These are phyloP conservation scores for Sugiyamaella grinbergsii DNA, from an alignment of 1,139 yeast genomes.

Conservation along the genomic window DNA sequence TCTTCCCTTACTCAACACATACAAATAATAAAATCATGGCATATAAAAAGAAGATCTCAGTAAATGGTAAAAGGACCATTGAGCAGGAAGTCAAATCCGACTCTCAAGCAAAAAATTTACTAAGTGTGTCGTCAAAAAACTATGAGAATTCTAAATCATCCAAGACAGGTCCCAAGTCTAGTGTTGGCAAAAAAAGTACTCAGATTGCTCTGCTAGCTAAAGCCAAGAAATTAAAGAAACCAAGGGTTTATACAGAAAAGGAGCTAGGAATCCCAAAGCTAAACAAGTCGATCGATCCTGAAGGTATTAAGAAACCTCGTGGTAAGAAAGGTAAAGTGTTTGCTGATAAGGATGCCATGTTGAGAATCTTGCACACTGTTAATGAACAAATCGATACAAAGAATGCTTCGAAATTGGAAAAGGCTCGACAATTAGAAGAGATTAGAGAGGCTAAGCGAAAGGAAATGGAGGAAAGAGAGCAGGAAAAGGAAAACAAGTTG, in stretches of 20 bases:
- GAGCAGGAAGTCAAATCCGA: slow-evolving; percentile 33
- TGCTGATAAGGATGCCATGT: slow-evolving; percentile 70
- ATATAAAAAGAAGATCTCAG: slow-evolving; percentile 17
- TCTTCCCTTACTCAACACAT: neutral
- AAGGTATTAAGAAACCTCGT: slow-evolving; percentile 65
- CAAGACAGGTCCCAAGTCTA: slow-evolving; percentile 25
- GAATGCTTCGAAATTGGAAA: slow-evolving; percentile 89
- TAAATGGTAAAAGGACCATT: slow-evolving; percentile 31
- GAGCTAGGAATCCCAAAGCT: slow-evolving; percentile 77
- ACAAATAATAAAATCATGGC: slow-evolving; percentile 9
- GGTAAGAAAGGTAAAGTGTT: slow-evolving; percentile 96
- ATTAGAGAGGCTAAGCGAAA: slow-evolving; percentile 81
- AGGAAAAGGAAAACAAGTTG: slow-evolving; percentile 64
- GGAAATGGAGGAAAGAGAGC: slow-evolving; percentile 84
- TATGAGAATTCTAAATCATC: slow-evolving; percentile 30
- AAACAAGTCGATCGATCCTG: slow-evolving; percentile 83
- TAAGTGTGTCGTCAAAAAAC: slow-evolving; percentile 32
- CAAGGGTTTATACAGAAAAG: slow-evolving; percentile 67
- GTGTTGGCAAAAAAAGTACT: slow-evolving; percentile 25
- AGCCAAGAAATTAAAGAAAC: slow-evolving; percentile 45
- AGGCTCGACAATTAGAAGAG: slow-evolving; percentile 84
- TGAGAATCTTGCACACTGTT: slow-evolving; percentile 73
- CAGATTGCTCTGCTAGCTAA: slow-evolving; percentile 23
- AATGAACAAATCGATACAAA: slow-evolving; percentile 79
- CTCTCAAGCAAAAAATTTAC: slow-evolving; percentile 34